Conservation (phyloP, 1,139 yeast species). For the Trichomonascaceae sp. region DNA sequence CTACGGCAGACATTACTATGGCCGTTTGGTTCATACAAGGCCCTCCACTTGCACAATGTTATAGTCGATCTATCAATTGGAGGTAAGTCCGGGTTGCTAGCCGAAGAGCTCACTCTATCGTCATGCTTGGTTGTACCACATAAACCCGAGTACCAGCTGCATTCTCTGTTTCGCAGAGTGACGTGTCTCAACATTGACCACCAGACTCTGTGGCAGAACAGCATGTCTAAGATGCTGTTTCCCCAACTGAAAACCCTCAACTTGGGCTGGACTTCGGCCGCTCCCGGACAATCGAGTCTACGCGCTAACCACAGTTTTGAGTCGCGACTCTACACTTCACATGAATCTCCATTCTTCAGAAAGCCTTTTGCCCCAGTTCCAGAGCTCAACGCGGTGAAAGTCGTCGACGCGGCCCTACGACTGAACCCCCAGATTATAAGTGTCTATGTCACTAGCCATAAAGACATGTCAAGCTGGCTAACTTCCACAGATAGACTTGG, state of each 20-base stretch:
- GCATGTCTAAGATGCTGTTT: background rate
- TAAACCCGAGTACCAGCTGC: background rate
- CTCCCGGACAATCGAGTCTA: too few species aligned
- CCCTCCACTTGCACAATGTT: slow-evolving; percentile 4
- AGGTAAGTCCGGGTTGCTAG: background rate
- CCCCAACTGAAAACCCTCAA: background rate
- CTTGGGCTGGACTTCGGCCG: background rate
- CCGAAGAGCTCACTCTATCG: background rate
- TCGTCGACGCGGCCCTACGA: too few species aligned
- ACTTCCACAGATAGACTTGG: too few species aligned
- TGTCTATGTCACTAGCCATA: too few species aligned
- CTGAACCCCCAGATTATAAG: too few species aligned
- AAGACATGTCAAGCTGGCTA: too few species aligned
- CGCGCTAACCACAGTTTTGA: too few species aligned
- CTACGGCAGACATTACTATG: slow-evolving; percentile 4
- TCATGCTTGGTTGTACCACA: background rate
- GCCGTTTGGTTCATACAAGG: slow-evolving; percentile 5
- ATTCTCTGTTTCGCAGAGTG: background rate
- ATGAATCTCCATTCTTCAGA: too few species aligned
- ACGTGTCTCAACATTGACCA: background rate
- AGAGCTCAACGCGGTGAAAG: too few species aligned
- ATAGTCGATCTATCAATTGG: background rate
- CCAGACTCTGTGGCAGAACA: background rate
- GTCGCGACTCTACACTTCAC: too few species aligned
- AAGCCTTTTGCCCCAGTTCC: too few species aligned